Evolutionary conservation across 331 rosid genomes (phyloP).

Genomic region (Acacia concinna): DNA sequence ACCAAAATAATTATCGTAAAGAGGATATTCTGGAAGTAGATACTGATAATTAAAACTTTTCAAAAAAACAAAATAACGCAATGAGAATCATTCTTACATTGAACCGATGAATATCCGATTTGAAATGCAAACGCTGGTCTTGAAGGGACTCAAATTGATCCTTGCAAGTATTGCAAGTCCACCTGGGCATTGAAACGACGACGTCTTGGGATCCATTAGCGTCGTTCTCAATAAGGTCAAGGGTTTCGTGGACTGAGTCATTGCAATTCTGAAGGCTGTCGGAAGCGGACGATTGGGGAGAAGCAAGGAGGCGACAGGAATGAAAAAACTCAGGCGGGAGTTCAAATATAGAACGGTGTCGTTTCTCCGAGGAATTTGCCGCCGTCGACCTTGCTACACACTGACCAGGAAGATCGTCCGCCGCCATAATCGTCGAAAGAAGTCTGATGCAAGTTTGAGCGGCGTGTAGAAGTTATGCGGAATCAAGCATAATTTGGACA

Average conservation of each 20-base stretch:
- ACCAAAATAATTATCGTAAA: not conserved
- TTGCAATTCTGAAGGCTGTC: constrained; percentile 32
- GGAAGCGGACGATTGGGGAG: constrained; percentile 48
- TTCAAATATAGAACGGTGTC: constrained; percentile 69
- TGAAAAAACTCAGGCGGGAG: constrained; percentile 60
- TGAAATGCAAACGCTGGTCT: constrained; percentile 92
- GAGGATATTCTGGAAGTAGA: not conserved
- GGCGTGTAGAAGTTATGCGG: not conserved
- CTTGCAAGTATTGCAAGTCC: constrained; percentile 87
- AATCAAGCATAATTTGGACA: not conserved
- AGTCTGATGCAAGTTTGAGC: not conserved
- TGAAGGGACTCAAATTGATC: constrained; percentile 83
- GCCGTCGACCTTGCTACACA: constrained; percentile 16
- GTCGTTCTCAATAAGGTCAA: constrained; percentile 31
- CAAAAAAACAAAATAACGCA: not conserved
- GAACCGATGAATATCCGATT: constrained; percentile 90
- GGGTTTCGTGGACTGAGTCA: constrained; percentile 17
- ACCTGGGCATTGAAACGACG: constrained; percentile 45
- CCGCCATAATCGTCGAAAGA: not conserved
- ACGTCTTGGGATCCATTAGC: constrained; percentile 37
- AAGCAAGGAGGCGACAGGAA: constrained; percentile 57
- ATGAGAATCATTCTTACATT: constrained; percentile 48
- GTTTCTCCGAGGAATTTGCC: constrained; percentile 46
- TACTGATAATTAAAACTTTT: not conserved
- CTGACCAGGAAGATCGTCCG: constrained; percentile 30